These are phyloP conservation scores for Physcomitrellopsis africana DNA, from an alignment of 225 moss, liverwort and hornwort species.

Conservation along the genomic window DNA sequence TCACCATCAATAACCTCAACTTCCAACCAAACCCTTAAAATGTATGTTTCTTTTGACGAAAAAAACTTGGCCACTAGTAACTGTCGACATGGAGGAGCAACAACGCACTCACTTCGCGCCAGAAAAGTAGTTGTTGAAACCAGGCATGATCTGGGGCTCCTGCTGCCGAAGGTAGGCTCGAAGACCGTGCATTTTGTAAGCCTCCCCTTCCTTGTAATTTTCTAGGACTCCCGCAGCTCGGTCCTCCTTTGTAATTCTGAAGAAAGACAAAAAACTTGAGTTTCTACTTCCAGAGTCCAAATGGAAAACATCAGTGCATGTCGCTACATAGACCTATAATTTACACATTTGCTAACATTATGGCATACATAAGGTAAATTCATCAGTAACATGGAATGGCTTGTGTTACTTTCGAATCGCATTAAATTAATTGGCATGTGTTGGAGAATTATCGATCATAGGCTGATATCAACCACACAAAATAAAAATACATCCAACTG, in stretches of 20 bases:
- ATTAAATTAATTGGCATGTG: no score
- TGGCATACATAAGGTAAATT: no score
- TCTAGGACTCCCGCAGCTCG: slow-evolving; percentile 88
- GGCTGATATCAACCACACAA: no score
- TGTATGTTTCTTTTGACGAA: no score
- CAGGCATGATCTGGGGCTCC: slow-evolving; percentile 83
- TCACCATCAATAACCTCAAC: no score
- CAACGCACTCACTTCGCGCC: slow-evolving; percentile 38
- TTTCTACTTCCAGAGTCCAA: not conserved
- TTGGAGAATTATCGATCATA: no score
- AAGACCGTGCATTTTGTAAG: slow-evolving; percentile 75
- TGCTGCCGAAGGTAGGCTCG: slow-evolving; percentile 46
- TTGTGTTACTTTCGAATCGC: no score
- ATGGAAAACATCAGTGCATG: not conserved
- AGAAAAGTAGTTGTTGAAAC: slow-evolving; percentile 79
- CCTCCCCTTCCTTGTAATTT: slow-evolving; percentile 86
- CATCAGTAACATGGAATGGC: no score
- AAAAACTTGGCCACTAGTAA: no score
- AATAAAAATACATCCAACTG: not conserved
- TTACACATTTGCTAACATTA: no score
- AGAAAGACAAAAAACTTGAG: slow-evolving; percentile 1
- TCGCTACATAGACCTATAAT: not conserved
- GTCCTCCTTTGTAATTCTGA: slow-evolving; percentile 90
- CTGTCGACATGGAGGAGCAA: no score
- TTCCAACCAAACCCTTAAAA: no score